Conservation (phyloP, 1,284 basidiomycete species). For the Marasmius fiardii region DNA sequence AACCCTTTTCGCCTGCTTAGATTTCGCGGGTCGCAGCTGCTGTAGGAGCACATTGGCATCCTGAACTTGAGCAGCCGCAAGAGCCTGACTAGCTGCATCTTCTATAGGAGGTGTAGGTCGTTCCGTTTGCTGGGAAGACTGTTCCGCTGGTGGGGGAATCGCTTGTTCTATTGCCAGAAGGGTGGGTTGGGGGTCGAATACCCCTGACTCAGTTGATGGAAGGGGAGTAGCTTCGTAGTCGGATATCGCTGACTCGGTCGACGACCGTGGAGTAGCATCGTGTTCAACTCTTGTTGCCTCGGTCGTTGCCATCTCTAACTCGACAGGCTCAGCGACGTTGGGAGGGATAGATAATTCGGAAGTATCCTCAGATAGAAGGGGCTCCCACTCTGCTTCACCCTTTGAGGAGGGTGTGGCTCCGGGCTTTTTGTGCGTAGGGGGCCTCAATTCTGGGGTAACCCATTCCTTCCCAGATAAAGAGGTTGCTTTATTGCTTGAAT, state of each 20-base stretch:
- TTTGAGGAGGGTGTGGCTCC: not conserved
- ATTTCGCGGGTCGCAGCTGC: not conserved
- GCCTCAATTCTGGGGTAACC: not conserved
- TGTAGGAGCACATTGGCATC: constrained; percentile 6
- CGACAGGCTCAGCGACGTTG: no score
- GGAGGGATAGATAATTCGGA: no score
- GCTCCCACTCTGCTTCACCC: not conserved
- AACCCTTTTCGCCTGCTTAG: not conserved
- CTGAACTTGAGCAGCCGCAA: constrained; percentile 5
- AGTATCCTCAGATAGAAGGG: not conserved
- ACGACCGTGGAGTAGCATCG: no score
- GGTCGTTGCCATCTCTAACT: no score
- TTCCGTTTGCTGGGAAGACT: not conserved
- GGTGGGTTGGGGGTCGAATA: no score
- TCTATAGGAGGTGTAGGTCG: not conserved
- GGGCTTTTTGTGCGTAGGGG: not conserved
- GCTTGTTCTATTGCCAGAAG: not conserved
- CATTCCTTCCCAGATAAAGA: not conserved
- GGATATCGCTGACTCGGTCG: no score
- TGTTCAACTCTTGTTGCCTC: no score
- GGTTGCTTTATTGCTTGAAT: not conserved
- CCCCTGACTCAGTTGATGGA: no score
- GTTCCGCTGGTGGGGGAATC: not conserved
- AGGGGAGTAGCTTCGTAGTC: no score
- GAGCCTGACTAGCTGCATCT: not conserved